Base-by-base conservation (phyloP, 2,329 filamentous ascomycete species). In the Curvularia sp. region DNA sequence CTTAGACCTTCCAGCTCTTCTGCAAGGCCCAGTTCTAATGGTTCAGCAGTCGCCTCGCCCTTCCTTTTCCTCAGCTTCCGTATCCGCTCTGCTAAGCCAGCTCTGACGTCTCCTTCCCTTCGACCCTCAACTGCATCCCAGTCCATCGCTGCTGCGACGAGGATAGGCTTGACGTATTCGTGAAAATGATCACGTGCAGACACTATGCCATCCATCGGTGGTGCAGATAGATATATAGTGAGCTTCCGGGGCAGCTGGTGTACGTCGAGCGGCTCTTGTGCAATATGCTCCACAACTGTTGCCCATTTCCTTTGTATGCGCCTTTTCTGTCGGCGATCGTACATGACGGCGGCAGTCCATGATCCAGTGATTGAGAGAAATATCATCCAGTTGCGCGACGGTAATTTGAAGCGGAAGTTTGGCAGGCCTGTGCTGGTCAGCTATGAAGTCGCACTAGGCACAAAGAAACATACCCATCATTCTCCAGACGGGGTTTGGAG, bases 381-480 rank as follows among this genome's bases (percentile, higher is more conserved):
- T 72, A 99, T 97, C 80, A 95, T 87, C 95, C 95, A 99, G 77
- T 98, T 98, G 61, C 95, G 90, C 18, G 94, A 98, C 7, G 95
- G 95, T 18, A 99, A 87, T 78, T 88, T 92, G 68, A 88, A 85
- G 59, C 91, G 90, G 61, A 97, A 86, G 66, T 89, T 90, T 50
- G 94, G 94, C 58, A 99, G 82, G 57, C 94, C 94, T 89, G 56
- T 58, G 49, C 61, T 38, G 48, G 61, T 64, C 61, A 64, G 49
- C 49, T 47, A 49, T 31, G 57, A 7, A 30, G 38, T 49, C 50
- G 20, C 54, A 51, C 43, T 15, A 57, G 18, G 47, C 35, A 49
- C 26, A 33, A 5, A 22, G 30, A 49, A 47, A 53, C 69, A 55
- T 51, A 77, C 75, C 75, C 75, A 78, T 78, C 75, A 78, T 78